Conservation (phyloP, 169 alveolate genomes). For the Neospora caninum region DNA sequence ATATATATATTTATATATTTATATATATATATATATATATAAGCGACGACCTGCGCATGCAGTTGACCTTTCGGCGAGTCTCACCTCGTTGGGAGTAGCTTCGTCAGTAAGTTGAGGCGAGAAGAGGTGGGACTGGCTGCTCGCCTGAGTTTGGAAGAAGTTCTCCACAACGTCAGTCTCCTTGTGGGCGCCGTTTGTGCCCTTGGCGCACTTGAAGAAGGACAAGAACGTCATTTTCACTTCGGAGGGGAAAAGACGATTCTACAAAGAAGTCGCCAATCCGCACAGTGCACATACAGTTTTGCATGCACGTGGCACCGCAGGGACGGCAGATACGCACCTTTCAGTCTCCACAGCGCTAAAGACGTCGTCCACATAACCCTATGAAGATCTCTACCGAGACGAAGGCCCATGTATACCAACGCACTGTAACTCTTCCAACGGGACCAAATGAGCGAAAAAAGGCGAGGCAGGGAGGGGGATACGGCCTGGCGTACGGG, state of each 20-base stretch:
- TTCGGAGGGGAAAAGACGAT: not conserved
- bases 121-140: conserved; percentile 1
- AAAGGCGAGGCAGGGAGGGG: no score
- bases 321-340: no score
- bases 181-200: not conserved
- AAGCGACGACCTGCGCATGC: no score
- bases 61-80: not conserved
- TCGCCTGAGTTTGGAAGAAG: not conserved
- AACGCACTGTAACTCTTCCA: no score
- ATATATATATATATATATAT: not conserved
- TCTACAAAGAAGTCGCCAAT: not conserved
- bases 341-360: no score
- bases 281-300: not conserved
- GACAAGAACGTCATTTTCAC: conserved; percentile 14
- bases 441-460: no score
- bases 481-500: no score
- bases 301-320: no score
- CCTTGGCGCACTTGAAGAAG: not conserved
- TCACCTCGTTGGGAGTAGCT: conserved; percentile 22
- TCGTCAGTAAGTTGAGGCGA: not conserved
- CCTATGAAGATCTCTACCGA: no score
- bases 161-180: not conserved
- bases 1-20: not conserved
- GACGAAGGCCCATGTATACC: no score
- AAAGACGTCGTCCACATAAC: no score